Evolutionary conservation across 2,329 filamentous ascomycete genomes (phyloP), one percentile per base, ranked within the genome.

Genomic region (Aspergillus arachidicola): DNA sequence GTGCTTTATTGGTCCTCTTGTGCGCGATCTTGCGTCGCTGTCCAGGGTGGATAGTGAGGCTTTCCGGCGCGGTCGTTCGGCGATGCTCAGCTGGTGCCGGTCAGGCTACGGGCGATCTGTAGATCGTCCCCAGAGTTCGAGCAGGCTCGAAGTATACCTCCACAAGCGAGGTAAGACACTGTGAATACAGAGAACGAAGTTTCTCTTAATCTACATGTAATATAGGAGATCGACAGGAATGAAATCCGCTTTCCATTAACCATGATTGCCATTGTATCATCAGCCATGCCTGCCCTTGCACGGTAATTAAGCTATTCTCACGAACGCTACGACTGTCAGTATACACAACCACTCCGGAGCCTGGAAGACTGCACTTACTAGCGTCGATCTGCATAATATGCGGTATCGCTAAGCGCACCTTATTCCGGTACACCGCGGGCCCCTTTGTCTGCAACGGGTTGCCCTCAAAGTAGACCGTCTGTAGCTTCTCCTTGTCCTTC

Each of bases 391-490:
- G 94, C 75, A 87, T 87, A 58, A 99, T 82, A 77, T 95, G 91
- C 62, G 95, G 95, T 78, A 99, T 79, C 38, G 93, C 91, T 76
- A 99, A 80, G 63, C 90, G 86, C 50, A 99, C 88, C 81, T 99
- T 99, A 80, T 97, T 98, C 73, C 95, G 85, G 79, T 99, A 99
- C 65, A 97, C 80, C 1, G 92, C 91, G n/a, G 91, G 91, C 5
- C 86, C 87, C 60, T 85, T 86, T 64, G 88, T 83, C 80, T 99
- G 95, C 70, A 99, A 78, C 30, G 94, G 94, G 72, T 96, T 97
- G 1, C 93, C 94, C 76, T 99, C 95, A 68, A 99, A 96, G 76
- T 99, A 99, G 12, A 99, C 94, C 1, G 95, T 97, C 64, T 89
- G 88, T 69, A 98, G 79, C 43, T 89, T 82, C 74, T 91, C 83